These are phyloP conservation scores for Colletotrichum cordylinicola DNA, from an alignment of 2,329 filamentous ascomycete species.

Conservation along the genomic window DNA sequence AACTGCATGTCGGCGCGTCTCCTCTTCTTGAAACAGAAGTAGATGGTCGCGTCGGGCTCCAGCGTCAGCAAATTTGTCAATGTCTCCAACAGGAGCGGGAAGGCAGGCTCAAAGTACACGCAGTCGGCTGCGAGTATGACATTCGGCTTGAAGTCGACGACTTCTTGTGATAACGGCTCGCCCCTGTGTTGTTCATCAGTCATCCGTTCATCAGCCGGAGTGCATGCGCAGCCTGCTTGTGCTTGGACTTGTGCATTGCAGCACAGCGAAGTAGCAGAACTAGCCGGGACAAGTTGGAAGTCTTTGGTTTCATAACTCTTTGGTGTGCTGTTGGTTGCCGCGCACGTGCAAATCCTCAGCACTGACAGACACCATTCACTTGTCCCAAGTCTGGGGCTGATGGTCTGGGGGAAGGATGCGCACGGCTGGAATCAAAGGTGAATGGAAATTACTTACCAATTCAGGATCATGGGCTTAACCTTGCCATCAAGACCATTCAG, in stretches of 20 bases:
- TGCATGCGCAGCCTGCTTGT: not conserved
- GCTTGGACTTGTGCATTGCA: not conserved
- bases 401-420: not conserved
- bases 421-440: not conserved
- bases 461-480: slow-evolving; percentile 74
- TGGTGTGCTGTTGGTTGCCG: not conserved
- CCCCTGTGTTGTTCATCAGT: slow-evolving; percentile 52
- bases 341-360: not conserved
- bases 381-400: not conserved
- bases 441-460: slow-evolving; percentile 69
- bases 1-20: slow-evolving; percentile 81
- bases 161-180: slow-evolving; percentile 58
- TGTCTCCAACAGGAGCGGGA: slow-evolving; percentile 84
- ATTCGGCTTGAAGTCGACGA: slow-evolving; percentile 68
- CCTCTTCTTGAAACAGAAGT: slow-evolving; percentile 95
- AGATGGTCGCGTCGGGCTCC: slow-evolving; percentile 68
- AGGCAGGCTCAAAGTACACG: slow-evolving; percentile 96
- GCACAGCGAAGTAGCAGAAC: not conserved
- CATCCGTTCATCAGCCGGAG: not conserved
- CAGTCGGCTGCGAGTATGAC: slow-evolving; percentile 95
- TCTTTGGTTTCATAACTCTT: not conserved
- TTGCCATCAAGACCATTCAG: slow-evolving; percentile 73
- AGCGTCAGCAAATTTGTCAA: slow-evolving; percentile 76
- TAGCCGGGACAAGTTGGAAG: not conserved
- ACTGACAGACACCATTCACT: not conserved